These are phyloP conservation scores for Rhizomucor miehei DNA, from an alignment of 371 early-diverging fungal genomes.

Conservation along the genomic window DNA sequence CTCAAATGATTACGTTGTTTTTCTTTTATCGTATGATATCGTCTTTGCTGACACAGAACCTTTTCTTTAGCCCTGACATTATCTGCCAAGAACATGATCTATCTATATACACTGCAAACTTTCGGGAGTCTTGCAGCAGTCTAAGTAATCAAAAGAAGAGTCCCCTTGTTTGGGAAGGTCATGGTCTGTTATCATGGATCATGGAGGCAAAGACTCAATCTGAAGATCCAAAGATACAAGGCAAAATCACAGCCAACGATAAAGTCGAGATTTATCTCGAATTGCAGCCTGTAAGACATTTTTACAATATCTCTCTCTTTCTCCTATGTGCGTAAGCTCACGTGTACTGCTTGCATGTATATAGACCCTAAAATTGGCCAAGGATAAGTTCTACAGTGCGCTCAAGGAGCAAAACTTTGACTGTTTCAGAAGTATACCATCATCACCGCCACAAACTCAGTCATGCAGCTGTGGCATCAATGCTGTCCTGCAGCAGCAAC, in stretches of 20 bases:
- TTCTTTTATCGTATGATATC: conserved; percentile 4
- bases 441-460: conserved; percentile 18
- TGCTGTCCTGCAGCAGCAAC: conserved; percentile 7
- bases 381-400: conserved; percentile 42
- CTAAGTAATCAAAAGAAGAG: conserved; percentile 9
- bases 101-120: conserved; percentile 44
- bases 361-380: conserved; percentile 39
- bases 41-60: conserved; percentile 4
- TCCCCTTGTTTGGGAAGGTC: conserved; percentile 42
- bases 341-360: conserved; percentile 1
- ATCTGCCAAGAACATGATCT: conserved; percentile 45
- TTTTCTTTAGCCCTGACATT: conserved; percentile 39
- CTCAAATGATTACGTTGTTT: not conserved
- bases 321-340: conserved; percentile 1
- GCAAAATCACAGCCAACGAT: conserved; percentile 17
- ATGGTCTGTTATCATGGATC: conserved; percentile 41
- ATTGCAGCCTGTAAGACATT: conserved; percentile 39
- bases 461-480: conserved; percentile 24
- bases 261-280: conserved; percentile 27
- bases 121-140: conserved; percentile 28
- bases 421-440: conserved; percentile 19
- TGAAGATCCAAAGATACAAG: conserved; percentile 18
- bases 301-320: conserved; percentile 1
- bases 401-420: conserved; percentile 31
- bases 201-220: conserved; percentile 19